Evolutionary conservation across 257 asterid species (phyloP).

Genomic region (Hygrophila difformis): DNA sequence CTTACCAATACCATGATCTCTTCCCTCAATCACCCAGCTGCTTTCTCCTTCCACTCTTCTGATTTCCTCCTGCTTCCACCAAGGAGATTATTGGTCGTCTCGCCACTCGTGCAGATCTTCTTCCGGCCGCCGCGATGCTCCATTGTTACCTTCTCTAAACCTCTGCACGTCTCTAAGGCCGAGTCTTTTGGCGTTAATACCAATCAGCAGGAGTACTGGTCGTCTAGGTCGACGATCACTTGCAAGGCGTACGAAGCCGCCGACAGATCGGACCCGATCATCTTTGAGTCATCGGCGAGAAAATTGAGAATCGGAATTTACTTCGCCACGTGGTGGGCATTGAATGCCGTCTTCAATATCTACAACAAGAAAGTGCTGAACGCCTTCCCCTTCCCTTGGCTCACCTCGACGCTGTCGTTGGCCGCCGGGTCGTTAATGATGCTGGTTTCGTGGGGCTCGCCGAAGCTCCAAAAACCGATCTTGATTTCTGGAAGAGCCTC

Average conservation of each 20-base stretch:
- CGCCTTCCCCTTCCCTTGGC: conserved; percentile 84
- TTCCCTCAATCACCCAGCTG: conserved; percentile 46
- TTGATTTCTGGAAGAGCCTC: conserved; percentile 90
- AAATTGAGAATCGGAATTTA: conserved; percentile 73
- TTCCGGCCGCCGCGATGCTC: conserved; percentile 23
- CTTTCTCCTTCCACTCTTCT: conserved; percentile 26
- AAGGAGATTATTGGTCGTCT: conserved; percentile 6
- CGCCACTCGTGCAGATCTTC: conserved; percentile 28
- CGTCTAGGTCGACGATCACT: conserved; percentile 30
- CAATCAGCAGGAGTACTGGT: conserved; percentile 10
- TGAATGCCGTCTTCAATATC: conserved; percentile 83
- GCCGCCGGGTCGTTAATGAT: conserved; percentile 90
- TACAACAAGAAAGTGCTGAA: conserved; percentile 88
- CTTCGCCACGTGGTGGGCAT: conserved; percentile 92
- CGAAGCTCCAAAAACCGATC: conserved; percentile 84
- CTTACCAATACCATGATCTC: conserved; percentile 49
- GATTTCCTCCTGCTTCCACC: conserved; percentile 30
- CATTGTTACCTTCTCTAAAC: conserved; percentile 34
- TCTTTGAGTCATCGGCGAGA: conserved; percentile 27
- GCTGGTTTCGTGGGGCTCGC: conserved; percentile 84
- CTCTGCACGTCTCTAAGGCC: conserved; percentile 35
- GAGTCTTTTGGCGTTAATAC: conserved; percentile 13
- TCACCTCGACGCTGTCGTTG: conserved; percentile 78
- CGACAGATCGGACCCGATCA: conserved; percentile 45
- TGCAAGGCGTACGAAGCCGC: conserved; percentile 80